phyloP scores from a whole-genome alignment of 2,329 filamentous ascomycete genomes.

The Aspergillus cejpii region DNA sequence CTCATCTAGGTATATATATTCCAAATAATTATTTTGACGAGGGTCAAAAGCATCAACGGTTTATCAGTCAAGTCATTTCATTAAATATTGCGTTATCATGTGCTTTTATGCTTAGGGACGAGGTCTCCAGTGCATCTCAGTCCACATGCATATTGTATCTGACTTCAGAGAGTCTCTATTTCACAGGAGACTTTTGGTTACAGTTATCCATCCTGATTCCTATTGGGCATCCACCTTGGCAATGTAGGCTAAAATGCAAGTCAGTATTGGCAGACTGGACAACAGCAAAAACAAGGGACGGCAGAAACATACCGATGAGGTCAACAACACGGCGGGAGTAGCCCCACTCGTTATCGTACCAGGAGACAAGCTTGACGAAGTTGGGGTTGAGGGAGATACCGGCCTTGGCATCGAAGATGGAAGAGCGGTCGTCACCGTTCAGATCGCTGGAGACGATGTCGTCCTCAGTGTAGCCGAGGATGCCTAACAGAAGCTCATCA shows the following conservation, averaged over 20 bases:
- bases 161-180: constrained; percentile 10
- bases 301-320: constrained; percentile 48
- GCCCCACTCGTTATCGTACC: constrained; percentile 99
- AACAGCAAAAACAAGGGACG: neutral
- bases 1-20: neutral
- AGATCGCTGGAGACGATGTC: constrained; percentile 91
- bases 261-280: constrained; percentile 18
- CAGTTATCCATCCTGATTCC: constrained; percentile 31
- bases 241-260: constrained; percentile 57
- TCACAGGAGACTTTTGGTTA: constrained; percentile 34
- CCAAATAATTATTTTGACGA: too few relatives aligned
- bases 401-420: constrained; percentile 98
- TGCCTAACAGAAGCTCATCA: constrained; percentile 48
- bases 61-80: constrained; percentile 21
- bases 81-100: constrained; percentile 26
- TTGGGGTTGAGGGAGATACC: constrained; percentile 97
- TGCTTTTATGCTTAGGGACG: constrained; percentile 18
- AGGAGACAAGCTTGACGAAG: constrained; percentile 97
- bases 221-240: constrained; percentile 62
- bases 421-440: constrained; percentile 86
- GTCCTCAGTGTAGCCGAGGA: constrained; percentile 94
- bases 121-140: constrained; percentile 4
- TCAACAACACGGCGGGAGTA: constrained; percentile 95
- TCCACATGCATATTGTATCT: constrained; percentile 7
- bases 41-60: neutral